phyloP scores from a whole-genome alignment of 2,329 filamentous ascomycete genomes.

The Westerdykella sp. region DNA sequence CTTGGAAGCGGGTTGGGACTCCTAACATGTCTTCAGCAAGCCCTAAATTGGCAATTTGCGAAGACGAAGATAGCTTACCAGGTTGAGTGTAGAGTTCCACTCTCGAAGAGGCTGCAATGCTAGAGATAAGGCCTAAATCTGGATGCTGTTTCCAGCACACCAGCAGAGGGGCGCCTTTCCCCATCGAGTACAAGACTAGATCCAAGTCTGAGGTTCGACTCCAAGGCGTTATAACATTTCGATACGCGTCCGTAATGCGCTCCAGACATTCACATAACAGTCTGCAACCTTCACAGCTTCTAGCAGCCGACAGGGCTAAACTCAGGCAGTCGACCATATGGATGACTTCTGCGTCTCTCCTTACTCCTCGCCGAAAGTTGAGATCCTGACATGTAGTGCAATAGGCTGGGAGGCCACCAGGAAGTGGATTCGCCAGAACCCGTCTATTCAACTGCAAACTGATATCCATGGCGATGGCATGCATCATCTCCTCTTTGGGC shows the following conservation, averaged over 20 bases:
- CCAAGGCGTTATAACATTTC: background rate
- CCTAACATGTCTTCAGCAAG: background rate
- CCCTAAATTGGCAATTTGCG: background rate
- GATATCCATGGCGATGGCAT: constrained; percentile 1
- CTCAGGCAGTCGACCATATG: background rate
- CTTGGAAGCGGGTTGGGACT: background rate
- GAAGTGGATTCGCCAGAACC: background rate
- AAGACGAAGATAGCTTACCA: background rate
- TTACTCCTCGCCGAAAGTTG: background rate
- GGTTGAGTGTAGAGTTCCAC: background rate
- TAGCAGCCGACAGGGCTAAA: background rate
- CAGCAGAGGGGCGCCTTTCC: background rate
- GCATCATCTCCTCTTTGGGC: background rate
- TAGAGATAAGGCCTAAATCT: background rate
- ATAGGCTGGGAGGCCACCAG: background rate
- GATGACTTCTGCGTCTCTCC: background rate
- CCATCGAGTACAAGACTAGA: background rate
- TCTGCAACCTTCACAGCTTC: background rate
- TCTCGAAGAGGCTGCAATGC: background rate
- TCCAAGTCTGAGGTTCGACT: background rate
- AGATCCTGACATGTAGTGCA: background rate
- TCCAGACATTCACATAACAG: background rate
- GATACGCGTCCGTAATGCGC: background rate
- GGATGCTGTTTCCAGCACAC: background rate
- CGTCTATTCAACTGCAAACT: background rate